A percentile compares a stretch with the other conserved stretches of the same genome.
Evolutionary conservation across 2,329 filamentous ascomycete genomes (phyloP).

Genomic region (Shiraia sp.): DNA sequence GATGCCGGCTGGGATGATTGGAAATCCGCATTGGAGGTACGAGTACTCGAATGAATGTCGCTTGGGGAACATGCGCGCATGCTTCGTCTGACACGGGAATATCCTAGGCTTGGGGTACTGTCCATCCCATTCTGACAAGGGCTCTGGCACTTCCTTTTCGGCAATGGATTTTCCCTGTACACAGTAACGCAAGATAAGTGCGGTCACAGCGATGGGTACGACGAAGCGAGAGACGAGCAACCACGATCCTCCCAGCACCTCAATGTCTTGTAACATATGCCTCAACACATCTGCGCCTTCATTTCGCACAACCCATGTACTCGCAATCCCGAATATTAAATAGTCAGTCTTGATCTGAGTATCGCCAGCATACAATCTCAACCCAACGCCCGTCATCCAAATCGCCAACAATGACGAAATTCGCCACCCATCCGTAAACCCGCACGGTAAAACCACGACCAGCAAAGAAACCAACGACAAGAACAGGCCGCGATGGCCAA

Average conservation of each 20-base stretch:
- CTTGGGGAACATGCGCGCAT: constrained; percentile 68
- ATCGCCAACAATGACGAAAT: constrained; percentile 22
- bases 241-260: constrained; percentile 3
- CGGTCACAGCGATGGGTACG: constrained; percentile 16
- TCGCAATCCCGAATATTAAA: constrained; percentile 15
- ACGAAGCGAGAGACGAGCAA: constrained; percentile 6
- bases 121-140: constrained; percentile 11
- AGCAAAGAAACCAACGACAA: constrained; percentile 6
- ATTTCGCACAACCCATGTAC: constrained; percentile 10
- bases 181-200: constrained; percentile 4
- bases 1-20: constrained; percentile 63
- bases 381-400: constrained; percentile 21
- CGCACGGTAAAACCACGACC: constrained; percentile 6
- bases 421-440: constrained; percentile 12
- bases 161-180: not conserved
- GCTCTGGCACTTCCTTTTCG: constrained; percentile 1
- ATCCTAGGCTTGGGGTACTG: constrained; percentile 49
- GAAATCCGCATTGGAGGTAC: constrained; percentile 70
- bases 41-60: constrained; percentile 71
- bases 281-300: constrained; percentile 7
- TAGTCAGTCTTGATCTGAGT: constrained; percentile 23
- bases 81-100: constrained; percentile 67
- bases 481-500: constrained; percentile 13
- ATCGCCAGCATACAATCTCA: constrained; percentile 23
- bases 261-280: constrained; percentile 14